These are phyloP conservation scores for Plectosphaerella sp. DNA, from an alignment of 2,329 filamentous ascomycete species.

Conservation along the genomic window DNA sequence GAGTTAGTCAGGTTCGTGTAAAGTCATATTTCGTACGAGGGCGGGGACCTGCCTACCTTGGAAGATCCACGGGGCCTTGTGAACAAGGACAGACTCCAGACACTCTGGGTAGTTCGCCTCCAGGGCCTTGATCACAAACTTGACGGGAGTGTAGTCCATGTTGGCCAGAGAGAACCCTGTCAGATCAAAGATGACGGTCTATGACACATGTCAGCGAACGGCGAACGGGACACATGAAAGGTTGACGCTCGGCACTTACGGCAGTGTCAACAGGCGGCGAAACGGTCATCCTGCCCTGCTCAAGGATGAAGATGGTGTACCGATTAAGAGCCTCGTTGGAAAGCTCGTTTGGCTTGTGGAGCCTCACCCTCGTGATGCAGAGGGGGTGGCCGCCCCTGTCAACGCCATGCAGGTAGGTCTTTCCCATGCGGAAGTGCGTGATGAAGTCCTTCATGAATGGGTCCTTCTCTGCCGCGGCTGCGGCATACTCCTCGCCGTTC, in stretches of 20 bases:
- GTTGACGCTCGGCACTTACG: slow-evolving; percentile 50
- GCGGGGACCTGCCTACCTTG: slow-evolving; percentile 56
- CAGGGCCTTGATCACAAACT: slow-evolving; percentile 99
- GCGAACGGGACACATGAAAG: neutral
- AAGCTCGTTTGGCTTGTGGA: slow-evolving; percentile 82
- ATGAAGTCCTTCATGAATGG: slow-evolving; percentile 70
- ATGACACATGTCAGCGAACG: slow-evolving; percentile 3
- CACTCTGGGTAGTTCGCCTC: slow-evolving; percentile 98
- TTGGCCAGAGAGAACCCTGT: slow-evolving; percentile 89
- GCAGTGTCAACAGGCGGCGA: slow-evolving; percentile 82
- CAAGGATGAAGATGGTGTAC: slow-evolving; percentile 91
- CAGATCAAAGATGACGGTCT: slow-evolving; percentile 96
- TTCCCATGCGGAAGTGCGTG: slow-evolving; percentile 79
- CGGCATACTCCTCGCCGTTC: slow-evolving; percentile 67
- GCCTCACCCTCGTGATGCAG: slow-evolving; percentile 75
- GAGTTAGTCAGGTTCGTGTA: neutral
- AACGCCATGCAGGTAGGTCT: slow-evolving; percentile 84
- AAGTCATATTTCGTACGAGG: neutral
- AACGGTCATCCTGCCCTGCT: slow-evolving; percentile 84
- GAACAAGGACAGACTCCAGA: slow-evolving; percentile 82
- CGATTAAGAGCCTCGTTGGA: slow-evolving; percentile 76
- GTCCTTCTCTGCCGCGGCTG: slow-evolving; percentile 55
- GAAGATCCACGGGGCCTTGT: slow-evolving; percentile 97
- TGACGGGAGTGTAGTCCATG: slow-evolving; percentile 97
- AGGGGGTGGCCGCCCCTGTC: slow-evolving; percentile 84